Base-by-base conservation (phyloP, 139 green algal genomes). In the Chlamydomonas sp. region DNA sequence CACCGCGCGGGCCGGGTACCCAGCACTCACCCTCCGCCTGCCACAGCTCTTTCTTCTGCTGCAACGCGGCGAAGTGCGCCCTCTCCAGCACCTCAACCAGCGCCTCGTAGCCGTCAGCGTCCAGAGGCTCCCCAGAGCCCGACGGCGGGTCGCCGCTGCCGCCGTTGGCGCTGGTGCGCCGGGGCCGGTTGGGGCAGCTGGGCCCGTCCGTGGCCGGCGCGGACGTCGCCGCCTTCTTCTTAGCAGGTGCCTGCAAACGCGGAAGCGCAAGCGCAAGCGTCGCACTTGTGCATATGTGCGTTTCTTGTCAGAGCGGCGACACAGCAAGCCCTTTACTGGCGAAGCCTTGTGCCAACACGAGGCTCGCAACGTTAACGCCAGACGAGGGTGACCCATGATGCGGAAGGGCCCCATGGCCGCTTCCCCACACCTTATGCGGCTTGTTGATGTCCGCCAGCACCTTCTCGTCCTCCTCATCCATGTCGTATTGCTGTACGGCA, bases 21-120 rank as follows among this genome's bases (percentile, higher is more conserved):
- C 86, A 79, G 3, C 5, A 17, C 81, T 14, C 62, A 86, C 81
- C 78, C 1, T 91, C 84, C 12, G 77, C 81, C 67, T 86, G 31
- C 82, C 77, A 89, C 16, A 84, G 77, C 61, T 91, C 78, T 31
- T 84, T 82, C 16, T 84, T 57, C 71, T 92, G 78, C 74, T 90
- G 85, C 49, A 94, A 68, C 79, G 80, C 90, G 49, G 83, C 68
- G 64, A 92, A 92, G 72, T 93, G 89, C 74, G 75, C 68, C 81
- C 66, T 17, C 87, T 94, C 92, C 75, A 93, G 83, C 66, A 72
- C 83, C 14, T 88, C 84, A 0, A 95, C 79, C 14, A 91, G 83
- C 17, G 12, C 59, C 87, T 95, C 92, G 82, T 92, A 91, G 58
- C 78, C 58, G 49, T 89, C 88, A 20, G 77, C 8, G 63, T 64